Percentiles rank a stretch among this genome's conserved stretches.
These are phyloP conservation scores for Debaryomyces prosopidis DNA, from an alignment of 805 yeast species.

Conservation along the genomic window DNA sequence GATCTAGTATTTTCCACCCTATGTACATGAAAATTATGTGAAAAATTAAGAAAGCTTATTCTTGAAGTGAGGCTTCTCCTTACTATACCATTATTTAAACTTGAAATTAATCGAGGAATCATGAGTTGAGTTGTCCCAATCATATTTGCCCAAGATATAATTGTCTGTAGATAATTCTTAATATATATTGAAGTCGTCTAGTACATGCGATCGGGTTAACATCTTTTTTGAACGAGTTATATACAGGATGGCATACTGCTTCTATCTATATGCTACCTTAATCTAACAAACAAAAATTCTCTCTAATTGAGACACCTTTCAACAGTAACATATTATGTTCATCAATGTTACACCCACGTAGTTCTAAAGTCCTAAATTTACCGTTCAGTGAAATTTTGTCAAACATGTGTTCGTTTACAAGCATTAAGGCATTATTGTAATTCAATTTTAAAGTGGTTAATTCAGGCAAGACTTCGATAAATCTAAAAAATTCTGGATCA, in stretches of 20 bases:
- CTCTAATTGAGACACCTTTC: background rate
- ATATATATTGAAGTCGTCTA: too few species aligned
- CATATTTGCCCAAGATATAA: background rate
- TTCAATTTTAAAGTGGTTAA: slow-evolving; percentile 15
- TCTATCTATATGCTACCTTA: background rate
- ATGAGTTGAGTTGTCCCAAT: background rate
- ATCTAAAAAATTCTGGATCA: slow-evolving; percentile 2
- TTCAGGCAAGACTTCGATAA: slow-evolving; percentile 17
- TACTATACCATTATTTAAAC: background rate
- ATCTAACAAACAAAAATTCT: background rate
- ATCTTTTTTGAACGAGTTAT: background rate
- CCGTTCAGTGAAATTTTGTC: slow-evolving; percentile 3
- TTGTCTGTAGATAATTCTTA: too few species aligned
- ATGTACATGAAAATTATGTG: background rate
- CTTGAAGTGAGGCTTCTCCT: background rate
- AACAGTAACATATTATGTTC: slow-evolving; percentile 11
- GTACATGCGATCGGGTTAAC: too few species aligned
- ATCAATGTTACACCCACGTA: slow-evolving; percentile 15
- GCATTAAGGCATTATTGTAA: slow-evolving; percentile 13
- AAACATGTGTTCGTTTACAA: slow-evolving; percentile 15
- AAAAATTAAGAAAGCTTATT: background rate
- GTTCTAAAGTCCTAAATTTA: slow-evolving; percentile 5
- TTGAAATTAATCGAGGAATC: background rate
- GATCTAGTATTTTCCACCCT: background rate
- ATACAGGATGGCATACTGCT: slow-evolving; percentile 1